Evolutionary conservation across 192 early-diverging fungal species (phyloP), one percentile per base, ranked within the genome.

Genomic region (Coemansia sp.): DNA sequence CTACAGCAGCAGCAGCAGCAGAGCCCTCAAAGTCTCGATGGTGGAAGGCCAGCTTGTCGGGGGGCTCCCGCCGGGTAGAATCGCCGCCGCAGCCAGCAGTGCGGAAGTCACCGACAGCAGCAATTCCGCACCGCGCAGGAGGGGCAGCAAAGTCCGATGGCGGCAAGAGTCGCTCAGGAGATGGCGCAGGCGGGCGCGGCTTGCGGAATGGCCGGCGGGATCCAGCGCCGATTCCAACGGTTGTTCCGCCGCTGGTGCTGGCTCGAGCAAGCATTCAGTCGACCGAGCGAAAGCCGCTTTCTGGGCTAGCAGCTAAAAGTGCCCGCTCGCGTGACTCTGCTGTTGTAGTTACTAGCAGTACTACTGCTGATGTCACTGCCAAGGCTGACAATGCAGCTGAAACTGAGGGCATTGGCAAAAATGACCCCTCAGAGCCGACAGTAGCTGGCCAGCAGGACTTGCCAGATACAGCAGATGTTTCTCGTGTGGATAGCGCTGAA

Each of bases 31-130:
- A 58, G 17, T 41, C 70, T 11, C 64, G 56, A 14, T 74, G 71
- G 71, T 74, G 71, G 71, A 74, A 74, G 42, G 71, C 64, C 0
- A 74, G 60, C 5, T 41, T 74, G 4, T 62, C 71, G 21, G 51
- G 44, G 0, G 52, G 55, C 31, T 11, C 44, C 14, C 55, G 32
- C 1, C 42, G 45, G 14, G 44, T 20, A 16, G 55, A 57, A 14
- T 3, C 42, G 44, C 12, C 42, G 44, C 12, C 23, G 17, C 42
- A 34, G 12, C 43, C 43, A 11, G 44, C 32, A 34, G 6, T 37
- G 23, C 55, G 18, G 23, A 57, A 39, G 14, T 26, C 55, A 12
- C 36, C 32, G 32, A 10, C 32, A 34, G 10, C 32, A 34, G 32
- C 32, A 34, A 34, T 34, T 34, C 32, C 32, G 32, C 32, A 34